phyloP scores from a whole-genome alignment of 2,329 filamentous ascomycete species.

The Helotiales sp. region DNA sequence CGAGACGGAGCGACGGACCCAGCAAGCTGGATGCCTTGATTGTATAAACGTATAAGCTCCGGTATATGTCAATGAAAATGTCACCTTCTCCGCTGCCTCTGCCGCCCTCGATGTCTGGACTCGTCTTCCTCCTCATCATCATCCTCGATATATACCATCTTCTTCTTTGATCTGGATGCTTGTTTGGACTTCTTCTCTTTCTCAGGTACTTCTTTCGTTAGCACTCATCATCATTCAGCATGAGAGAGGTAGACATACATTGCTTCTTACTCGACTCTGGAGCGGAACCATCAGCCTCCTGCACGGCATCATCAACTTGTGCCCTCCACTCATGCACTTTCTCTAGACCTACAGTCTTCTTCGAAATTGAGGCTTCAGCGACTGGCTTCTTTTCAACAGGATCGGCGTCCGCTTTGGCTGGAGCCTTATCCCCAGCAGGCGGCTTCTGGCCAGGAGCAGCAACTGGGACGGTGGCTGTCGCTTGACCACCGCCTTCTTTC shows the following conservation, averaged over 20 bases:
- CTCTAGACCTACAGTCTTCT: conserved; percentile 7
- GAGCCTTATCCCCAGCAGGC: neutral
- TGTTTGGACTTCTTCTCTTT: neutral
- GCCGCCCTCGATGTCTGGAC: neutral
- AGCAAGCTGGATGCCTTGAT: too few species aligned
- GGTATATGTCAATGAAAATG: neutral
- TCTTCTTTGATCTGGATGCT: neutral
- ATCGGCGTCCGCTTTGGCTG: neutral
- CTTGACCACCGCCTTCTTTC: neutral
- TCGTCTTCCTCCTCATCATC: neutral
- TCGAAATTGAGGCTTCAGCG: neutral
- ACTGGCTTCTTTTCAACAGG: neutral
- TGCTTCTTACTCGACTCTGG: neutral
- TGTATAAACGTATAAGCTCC: neutral
- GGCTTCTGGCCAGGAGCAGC: neutral
- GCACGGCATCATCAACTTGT: conserved; percentile 5
- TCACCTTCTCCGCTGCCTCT: neutral
- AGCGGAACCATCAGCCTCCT: neutral
- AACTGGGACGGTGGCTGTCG: neutral
- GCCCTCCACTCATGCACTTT: neutral
- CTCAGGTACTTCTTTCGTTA: neutral
- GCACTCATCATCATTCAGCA: too few species aligned
- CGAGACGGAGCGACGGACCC: too few species aligned
- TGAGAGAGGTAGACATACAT: neutral
- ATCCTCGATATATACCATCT: neutral